Evolutionary conservation across 2,329 filamentous ascomycete species (phyloP), one percentile per base, ranked within the genome.

Genomic region (Aspergillus puulaauensis): DNA sequence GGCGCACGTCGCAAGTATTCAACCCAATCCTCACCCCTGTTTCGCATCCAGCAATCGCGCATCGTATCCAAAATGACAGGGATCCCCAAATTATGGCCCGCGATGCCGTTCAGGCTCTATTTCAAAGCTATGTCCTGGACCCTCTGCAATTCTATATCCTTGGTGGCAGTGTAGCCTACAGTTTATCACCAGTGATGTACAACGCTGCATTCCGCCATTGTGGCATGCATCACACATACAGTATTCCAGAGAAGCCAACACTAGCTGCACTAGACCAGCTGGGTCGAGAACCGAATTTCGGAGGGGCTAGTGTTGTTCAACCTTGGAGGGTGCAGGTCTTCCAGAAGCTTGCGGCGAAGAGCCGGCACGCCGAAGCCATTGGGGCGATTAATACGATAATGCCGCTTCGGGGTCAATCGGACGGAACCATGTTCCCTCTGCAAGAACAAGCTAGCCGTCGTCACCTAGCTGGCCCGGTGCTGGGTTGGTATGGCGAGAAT

Each of bases 361-460:
- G 75, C 50, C 70, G 69, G 15, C 74, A 78, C 54, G 75, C 74
- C n/a, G 74, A 76, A 56, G 75, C 75, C 4, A 78, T 78, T n/a
- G 76, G 76, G 3, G 76, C 76, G 2, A 72, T 78, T 57, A 78
- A 78, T 58, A 78, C 76, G 0, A 72, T 78, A 15, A 74, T 78
- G 67, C 76, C 76, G 14, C 62, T 78, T n/a, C 74, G 75, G 23
- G 71, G 69, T 1, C 61, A 69, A 5, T 61, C 73, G 4, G 69
- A 75, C 43, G 75, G 73, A 14, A 69, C 66, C 1, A 69, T 76
- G 56, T 73, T 70, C 46, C 65, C 73, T 3, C 64, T 77, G 11
- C 65, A 71, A 49, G 69, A 75, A 50, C 76, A 78, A 62, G 75
- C 75, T 39, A 70, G 68, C 54, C 73, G 74, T 50, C 71, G 76